These are phyloP conservation scores for Plasmodium fragile DNA, from an alignment of 169 alveolate species.

Conservation along the genomic window DNA sequence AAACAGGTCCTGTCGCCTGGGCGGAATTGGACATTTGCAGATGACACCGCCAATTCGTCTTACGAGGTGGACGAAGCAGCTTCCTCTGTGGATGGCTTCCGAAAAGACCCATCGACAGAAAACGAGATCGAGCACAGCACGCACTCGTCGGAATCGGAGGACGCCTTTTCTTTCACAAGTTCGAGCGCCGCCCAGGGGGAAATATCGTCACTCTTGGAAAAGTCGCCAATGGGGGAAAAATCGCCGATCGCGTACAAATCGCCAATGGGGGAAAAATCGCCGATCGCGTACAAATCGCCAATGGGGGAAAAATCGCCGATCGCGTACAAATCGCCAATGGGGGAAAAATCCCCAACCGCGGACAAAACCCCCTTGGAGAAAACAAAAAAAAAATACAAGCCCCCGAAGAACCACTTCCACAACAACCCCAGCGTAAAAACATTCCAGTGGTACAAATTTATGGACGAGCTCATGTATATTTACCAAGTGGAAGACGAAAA, in stretches of 20 bases:
- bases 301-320: neutral
- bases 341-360: neutral
- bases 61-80: neutral
- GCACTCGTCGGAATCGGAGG: neutral
- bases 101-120: neutral
- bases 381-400: slow-evolving; percentile 39
- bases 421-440: slow-evolving; percentile 50
- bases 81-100: neutral
- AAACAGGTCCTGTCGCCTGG: neutral
- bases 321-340: neutral
- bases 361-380: neutral
- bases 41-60: neutral
- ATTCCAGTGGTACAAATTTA: slow-evolving; percentile 69
- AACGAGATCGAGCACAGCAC: neutral
- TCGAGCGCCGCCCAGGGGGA: neutral
- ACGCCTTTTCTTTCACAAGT: slow-evolving; percentile 12
- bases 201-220: neutral
- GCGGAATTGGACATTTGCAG: neutral
- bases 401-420: slow-evolving; percentile 13
- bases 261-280: neutral
- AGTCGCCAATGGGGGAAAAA: neutral
- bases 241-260: no score
- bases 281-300: no score
- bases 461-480: slow-evolving; percentile 36
- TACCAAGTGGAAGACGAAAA: slow-evolving; percentile 26